Evolutionary conservation across 73 alveolate genomes (phyloP).

Genomic region (Paramecium primaurelia): DNA sequence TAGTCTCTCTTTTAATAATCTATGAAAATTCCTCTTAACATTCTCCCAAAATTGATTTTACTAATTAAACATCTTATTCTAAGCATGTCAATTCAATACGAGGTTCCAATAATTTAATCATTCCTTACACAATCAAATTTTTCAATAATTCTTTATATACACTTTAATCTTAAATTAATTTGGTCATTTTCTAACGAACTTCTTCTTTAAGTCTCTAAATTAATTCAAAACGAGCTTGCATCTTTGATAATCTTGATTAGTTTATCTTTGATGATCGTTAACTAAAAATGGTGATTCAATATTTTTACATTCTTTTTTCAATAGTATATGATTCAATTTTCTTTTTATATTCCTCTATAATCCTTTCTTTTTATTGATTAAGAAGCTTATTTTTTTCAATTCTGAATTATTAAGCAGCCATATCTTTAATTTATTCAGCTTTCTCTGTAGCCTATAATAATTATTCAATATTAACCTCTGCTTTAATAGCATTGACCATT

Average conservation of each 20-base stretch:
- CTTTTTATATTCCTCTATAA: slow-evolving; percentile 52
- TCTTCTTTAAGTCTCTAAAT: slow-evolving; percentile 67
- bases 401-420: slow-evolving; percentile 56
- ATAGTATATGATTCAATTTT: slow-evolving; percentile 43
- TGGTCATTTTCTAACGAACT: slow-evolving; percentile 49
- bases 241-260: slow-evolving; percentile 70
- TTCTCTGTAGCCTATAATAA: slow-evolving; percentile 33
- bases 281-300: neutral
- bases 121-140: slow-evolving; percentile 72
- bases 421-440: slow-evolving; percentile 56
- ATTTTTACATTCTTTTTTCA: slow-evolving; percentile 41
- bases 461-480: slow-evolving; percentile 19
- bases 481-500: slow-evolving; percentile 54
- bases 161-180: slow-evolving; percentile 62
- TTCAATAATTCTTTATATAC: slow-evolving; percentile 74
- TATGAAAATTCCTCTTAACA: slow-evolving; percentile 66
- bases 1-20: slow-evolving; percentile 69
- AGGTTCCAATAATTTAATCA: slow-evolving; percentile 78
- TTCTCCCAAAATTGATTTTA: slow-evolving; percentile 52
- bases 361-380: slow-evolving; percentile 50
- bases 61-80: slow-evolving; percentile 67
- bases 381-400: slow-evolving; percentile 51
- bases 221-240: slow-evolving; percentile 73
- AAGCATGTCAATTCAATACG: slow-evolving; percentile 71
- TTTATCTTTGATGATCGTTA: slow-evolving; percentile 73